Conservation (phyloP, 1,284 basidiomycete genomes). For the Pseudozyma hubeiensis region DNA sequence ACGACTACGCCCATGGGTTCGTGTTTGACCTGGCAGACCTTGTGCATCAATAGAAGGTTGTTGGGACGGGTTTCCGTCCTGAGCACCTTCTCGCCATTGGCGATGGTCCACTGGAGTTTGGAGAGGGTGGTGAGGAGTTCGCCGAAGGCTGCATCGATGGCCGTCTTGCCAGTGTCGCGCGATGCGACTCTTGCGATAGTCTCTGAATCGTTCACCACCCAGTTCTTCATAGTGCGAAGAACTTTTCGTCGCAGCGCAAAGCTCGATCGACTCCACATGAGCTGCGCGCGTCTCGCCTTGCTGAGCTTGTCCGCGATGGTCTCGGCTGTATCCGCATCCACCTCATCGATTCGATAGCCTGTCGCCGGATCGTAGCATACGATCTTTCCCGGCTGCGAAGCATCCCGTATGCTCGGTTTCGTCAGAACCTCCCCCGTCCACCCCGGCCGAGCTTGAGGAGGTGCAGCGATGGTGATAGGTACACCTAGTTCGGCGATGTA, state of each 20-base stretch:
- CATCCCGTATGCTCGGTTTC: slow-evolving; percentile 26
- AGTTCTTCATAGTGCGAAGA: slow-evolving; percentile 84
- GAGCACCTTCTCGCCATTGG: slow-evolving; percentile 53
- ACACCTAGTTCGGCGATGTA: slow-evolving; percentile 30
- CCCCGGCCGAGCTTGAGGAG: slow-evolving; percentile 43
- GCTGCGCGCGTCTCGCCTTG: slow-evolving; percentile 78
- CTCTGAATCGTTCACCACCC: slow-evolving; percentile 89
- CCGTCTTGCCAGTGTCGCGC: slow-evolving; percentile 93
- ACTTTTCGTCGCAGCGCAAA: slow-evolving; percentile 83
- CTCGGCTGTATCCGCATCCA: slow-evolving; percentile 76
- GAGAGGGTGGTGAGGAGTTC: slow-evolving; percentile 62
- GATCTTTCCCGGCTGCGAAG: slow-evolving; percentile 72
- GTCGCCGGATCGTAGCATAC: slow-evolving; percentile 92
- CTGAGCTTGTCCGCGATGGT: slow-evolving; percentile 80
- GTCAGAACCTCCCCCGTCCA: slow-evolving; percentile 50
- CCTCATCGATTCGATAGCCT: slow-evolving; percentile 79
- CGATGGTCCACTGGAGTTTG: slow-evolving; percentile 64
- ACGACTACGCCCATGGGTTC: slow-evolving; percentile 93
- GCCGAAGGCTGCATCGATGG: slow-evolving; percentile 72
- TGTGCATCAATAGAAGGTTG: slow-evolving; percentile 86
- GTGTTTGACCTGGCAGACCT: slow-evolving; percentile 80
- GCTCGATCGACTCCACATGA: slow-evolving; percentile 77
- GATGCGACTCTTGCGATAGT: slow-evolving; percentile 87
- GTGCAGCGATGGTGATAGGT: slow-evolving; percentile 30
- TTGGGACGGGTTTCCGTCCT: slow-evolving; percentile 67